phyloP scores from a whole-genome alignment of 768 basidiomycete species.

The Strobilomyces dryophilus region DNA sequence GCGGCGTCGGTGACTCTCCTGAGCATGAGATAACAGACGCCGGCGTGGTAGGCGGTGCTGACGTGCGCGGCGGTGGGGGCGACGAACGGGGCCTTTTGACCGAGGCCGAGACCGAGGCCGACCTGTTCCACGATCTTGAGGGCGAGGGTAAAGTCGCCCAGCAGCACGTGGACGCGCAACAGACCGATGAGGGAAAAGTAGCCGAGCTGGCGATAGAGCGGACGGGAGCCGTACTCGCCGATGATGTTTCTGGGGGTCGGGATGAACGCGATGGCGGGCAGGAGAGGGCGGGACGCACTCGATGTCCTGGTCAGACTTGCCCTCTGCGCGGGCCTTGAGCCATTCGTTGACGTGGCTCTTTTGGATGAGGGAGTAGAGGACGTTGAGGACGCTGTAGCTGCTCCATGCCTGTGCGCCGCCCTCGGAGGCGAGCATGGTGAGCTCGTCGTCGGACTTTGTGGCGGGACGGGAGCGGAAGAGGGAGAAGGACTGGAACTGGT shows the following conservation, averaged over 20 bases:
- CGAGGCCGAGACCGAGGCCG: conserved; percentile 86
- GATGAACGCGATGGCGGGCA: not conserved
- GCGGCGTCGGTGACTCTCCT: conserved; percentile 94
- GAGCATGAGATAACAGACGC: conserved; percentile 95
- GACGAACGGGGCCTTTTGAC: conserved; percentile 90
- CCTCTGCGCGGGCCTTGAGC: conserved; percentile 74
- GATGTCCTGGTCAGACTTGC: conserved; percentile 79
- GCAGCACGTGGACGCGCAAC: conserved; percentile 89
- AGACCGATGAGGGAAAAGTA: conserved; percentile 97
- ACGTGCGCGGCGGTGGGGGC: conserved; percentile 97
- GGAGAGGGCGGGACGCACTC: conserved; percentile 48
- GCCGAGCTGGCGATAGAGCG: conserved; percentile 91
- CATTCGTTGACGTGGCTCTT: conserved; percentile 95
- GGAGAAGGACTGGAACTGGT: conserved; percentile 96
- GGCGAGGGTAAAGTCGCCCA: conserved; percentile 94
- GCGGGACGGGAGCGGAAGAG: conserved; percentile 86
- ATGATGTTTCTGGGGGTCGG: conserved; percentile 60
- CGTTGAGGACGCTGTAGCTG: conserved; percentile 97
- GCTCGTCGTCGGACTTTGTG: conserved; percentile 86
- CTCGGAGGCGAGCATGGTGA: conserved; percentile 73
- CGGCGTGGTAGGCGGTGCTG: conserved; percentile 91
- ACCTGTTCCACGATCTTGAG: conserved; percentile 94
- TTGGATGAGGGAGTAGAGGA: conserved; percentile 97
- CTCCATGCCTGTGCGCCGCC: conserved; percentile 86
- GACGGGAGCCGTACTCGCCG: conserved; percentile 87